Evolutionary conservation across 148 eudicot genomes (phyloP).

Genomic region (Silene latifolia): DNA sequence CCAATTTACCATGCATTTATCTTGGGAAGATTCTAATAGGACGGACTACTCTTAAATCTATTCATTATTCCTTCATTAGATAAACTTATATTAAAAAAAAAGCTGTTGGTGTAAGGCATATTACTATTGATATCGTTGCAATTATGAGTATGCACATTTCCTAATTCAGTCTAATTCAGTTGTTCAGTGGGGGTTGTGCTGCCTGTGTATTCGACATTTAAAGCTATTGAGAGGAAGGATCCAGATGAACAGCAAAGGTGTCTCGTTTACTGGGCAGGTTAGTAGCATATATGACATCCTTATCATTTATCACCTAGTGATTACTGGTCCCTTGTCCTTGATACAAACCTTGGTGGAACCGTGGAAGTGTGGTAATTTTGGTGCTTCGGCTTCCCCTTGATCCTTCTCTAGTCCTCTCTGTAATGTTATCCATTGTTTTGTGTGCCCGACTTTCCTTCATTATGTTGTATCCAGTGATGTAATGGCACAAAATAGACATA

Average conservation of each 20-base stretch:
- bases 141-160: not conserved
- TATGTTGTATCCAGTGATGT: not conserved
- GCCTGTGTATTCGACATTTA: constrained; percentile 86
- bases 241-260: constrained; percentile 70
- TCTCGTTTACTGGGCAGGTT: constrained; percentile 98
- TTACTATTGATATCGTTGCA: not conserved
- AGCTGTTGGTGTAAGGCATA: not conserved
- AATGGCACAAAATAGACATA: not conserved
- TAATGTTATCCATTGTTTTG: not conserved
- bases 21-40: not conserved
- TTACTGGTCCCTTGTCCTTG: not conserved
- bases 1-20: not conserved
- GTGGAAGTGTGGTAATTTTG: not conserved
- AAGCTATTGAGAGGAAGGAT: constrained; percentile 76
- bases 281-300: constrained; percentile 13
- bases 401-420: not conserved
- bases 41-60: not conserved
- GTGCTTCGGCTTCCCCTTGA: not conserved
- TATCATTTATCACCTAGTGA: not conserved
- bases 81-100: not conserved
- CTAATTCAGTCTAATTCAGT: constrained; percentile 6
- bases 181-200: constrained; percentile 43
- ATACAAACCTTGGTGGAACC: not conserved
- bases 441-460: not conserved
- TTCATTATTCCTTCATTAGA: not conserved